phyloP scores from a whole-genome alignment of 1,284 basidiomycete genomes.

The Heimioporus retisporus region DNA sequence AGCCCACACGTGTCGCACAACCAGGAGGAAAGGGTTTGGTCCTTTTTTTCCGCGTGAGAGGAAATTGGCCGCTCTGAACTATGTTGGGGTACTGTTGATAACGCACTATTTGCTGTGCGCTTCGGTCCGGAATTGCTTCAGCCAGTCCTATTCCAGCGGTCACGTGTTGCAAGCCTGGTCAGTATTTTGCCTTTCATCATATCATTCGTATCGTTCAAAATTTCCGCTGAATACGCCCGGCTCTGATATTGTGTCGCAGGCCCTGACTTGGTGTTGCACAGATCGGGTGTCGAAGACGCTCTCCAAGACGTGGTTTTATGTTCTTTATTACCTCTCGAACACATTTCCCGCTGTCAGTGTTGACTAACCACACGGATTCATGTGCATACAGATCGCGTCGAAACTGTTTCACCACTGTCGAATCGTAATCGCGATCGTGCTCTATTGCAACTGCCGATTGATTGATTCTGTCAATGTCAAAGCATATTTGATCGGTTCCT shows the following conservation, averaged over 20 bases:
- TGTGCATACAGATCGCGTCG: no score
- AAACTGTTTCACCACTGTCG: neutral
- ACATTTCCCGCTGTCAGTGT: neutral
- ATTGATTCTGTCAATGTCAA: slow-evolving; percentile 1
- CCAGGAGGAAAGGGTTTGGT: neutral
- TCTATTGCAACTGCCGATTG: slow-evolving; percentile 2
- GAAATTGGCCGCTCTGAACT: neutral
- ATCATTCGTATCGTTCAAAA: neutral
- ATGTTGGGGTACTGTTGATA: neutral
- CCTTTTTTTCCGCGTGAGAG: slow-evolving; percentile 1
- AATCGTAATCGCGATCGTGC: neutral
- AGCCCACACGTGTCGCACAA: neutral
- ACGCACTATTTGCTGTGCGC: neutral
- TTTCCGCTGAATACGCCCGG: neutral
- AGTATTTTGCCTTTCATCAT: neutral
- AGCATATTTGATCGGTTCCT: neutral
- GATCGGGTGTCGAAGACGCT: neutral
- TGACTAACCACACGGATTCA: no score
- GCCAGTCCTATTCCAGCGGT: neutral
- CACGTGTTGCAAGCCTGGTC: neutral
- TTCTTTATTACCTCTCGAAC: no score
- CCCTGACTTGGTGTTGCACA: neutral
- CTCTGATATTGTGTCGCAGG: neutral
- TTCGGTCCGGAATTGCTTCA: neutral
- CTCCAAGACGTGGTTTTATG: no score